Base-by-base conservation (phyloP, 306 rosid species). In the Trichosanthes cucumerina region DNA sequence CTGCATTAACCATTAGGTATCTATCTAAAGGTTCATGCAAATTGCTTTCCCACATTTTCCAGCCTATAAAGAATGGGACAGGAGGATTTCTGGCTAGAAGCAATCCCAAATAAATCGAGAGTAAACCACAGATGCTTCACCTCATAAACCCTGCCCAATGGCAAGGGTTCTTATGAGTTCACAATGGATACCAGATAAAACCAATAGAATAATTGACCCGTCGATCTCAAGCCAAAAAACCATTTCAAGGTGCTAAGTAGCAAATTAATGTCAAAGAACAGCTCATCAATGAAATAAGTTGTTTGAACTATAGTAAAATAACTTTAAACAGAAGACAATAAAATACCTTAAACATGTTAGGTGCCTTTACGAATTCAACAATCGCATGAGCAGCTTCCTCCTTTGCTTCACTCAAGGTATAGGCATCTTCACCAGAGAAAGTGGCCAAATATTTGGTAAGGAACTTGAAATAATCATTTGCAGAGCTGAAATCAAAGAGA, bases 371-470 rank as follows among this genome's bases (percentile, higher is more conserved):
- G 87, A 92, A 96, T 36, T 93, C 98, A 49, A 92, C 87, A 83
- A 96, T 82, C 31, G 98, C 89, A 79, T 69, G 90, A 18, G 88
- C 93, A 81, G 98, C 98, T 83, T 89, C 98, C 84, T 92, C 98
- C 86, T 91, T 96, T 26, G 98, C 97, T 86, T 91, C 93, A 79
- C 79, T 79, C 85, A 96, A 83, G 54, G 77, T 85, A 69, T 85
- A 15, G 24, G 85, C 87, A 65, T 96, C 99, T 84, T 96, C 97
- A 78, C 86, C 93, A 34, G 86, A 75, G 87, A 92, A 96, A 7
- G 97, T 90, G 3, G 80, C 91, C 86, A 96, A 86, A 83, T 92
- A 96, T 83, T 80, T 90, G 82, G 88, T 90, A 80, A 89, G 83
- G 84, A 93, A 93, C 87, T 90, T 93, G 56, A 91, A 90, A 56